A percentile compares a stretch with the other conserved stretches of the same genome.
These are phyloP conservation scores for Chaetomidium leptoderma DNA, from an alignment of 495 filamentous ascomycete genomes.

Conservation along the genomic window DNA sequence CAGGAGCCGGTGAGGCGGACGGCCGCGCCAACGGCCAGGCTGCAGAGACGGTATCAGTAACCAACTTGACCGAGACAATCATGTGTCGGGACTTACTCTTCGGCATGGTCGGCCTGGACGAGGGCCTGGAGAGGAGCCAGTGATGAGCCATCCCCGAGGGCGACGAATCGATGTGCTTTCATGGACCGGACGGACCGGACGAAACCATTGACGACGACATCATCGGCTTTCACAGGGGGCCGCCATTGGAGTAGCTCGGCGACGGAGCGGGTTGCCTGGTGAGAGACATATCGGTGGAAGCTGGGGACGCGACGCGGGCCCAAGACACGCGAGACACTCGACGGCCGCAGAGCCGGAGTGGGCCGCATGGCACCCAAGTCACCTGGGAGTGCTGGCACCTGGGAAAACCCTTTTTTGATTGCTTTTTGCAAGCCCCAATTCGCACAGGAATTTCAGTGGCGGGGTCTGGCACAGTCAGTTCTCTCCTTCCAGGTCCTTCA, in stretches of 20 bases:
- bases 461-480: no score
- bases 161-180: conserved; percentile 76
- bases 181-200: conserved; percentile 82
- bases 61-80: conserved; percentile 24
- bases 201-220: conserved; percentile 64
- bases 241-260: conserved; percentile 33
- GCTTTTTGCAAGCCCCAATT: no score
- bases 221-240: conserved; percentile 21
- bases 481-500: no score
- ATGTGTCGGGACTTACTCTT: conserved; percentile 50
- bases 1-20: conserved; percentile 76
- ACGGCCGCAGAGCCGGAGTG: conserved; percentile 17
- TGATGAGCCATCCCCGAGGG: conserved; percentile 84
- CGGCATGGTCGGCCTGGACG: conserved; percentile 66
- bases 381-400: neutral
- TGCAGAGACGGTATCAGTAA: conserved; percentile 40
- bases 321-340: conserved; percentile 13
- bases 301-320: neutral
- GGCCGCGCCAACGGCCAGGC: conserved; percentile 73
- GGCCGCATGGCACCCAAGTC: conserved; percentile 18
- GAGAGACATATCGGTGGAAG: conserved; percentile 22
- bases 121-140: conserved; percentile 76
- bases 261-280: conserved; percentile 23
- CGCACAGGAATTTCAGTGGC: no score
- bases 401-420: no score